Evolutionary conservation across 805 yeast species (phyloP).

Genomic region (Suhomyces sp.): DNA sequence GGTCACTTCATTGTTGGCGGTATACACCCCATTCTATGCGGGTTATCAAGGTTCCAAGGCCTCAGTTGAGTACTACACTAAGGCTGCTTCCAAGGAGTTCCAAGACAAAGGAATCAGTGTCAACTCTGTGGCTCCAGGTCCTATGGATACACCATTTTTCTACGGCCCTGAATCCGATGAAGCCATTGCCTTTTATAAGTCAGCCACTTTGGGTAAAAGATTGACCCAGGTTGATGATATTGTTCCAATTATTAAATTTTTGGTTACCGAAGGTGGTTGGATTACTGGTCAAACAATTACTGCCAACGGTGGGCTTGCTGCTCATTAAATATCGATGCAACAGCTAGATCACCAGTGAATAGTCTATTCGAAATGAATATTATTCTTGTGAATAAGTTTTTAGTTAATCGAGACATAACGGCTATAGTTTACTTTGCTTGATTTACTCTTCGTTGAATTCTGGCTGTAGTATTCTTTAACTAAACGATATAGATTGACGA

Average conservation of each 20-base stretch:
- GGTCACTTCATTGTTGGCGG: conserved; percentile 66
- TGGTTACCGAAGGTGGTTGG: conserved; percentile 67
- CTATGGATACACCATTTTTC: conserved; percentile 67
- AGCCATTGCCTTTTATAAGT: conserved; percentile 54
- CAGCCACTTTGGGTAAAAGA: conserved; percentile 48
- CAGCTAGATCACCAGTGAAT: too few species aligned
- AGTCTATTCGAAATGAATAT: too few species aligned
- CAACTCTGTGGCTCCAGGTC: conserved; percentile 63
- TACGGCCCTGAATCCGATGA: conserved; percentile 58
- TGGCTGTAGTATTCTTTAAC: too few species aligned
- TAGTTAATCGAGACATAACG: too few species aligned
- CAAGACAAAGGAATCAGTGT: conserved; percentile 45
- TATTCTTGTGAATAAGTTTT: too few species aligned
- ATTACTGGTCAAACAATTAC: conserved; percentile 68
- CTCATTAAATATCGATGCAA: conserved; percentile 51
- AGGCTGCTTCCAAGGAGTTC: conserved; percentile 56
- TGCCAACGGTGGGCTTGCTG: conserved; percentile 66
- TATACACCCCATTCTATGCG: conserved; percentile 54
- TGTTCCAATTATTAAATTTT: conserved; percentile 60
- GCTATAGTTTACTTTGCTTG: too few species aligned
- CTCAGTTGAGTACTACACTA: conserved; percentile 53
- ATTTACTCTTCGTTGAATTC: too few species aligned
- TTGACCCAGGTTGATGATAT: conserved; percentile 60
- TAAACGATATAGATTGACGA: too few species aligned
- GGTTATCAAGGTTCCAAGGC: conserved; percentile 59